Percentiles rank a stretch among this genome's conserved stretches.
Evolutionary conservation across 1,284 basidiomycete species (phyloP).

Genomic region (Ceratobasidium sp.): DNA sequence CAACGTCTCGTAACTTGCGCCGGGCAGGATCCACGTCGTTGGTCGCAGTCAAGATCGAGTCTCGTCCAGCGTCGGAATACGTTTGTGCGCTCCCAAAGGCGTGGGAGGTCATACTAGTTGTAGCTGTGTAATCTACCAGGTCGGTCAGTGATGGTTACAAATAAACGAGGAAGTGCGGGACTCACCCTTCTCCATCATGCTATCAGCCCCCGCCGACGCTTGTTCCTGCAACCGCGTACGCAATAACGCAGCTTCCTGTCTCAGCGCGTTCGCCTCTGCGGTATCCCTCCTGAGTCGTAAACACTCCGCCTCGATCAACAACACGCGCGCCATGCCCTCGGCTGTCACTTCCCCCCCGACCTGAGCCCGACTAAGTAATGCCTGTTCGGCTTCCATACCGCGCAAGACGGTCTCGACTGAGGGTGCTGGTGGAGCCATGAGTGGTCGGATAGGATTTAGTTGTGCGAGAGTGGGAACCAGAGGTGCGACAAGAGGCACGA

Average conservation of each 20-base stretch:
- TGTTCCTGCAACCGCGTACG: constrained; percentile 25
- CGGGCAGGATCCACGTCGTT: constrained; percentile 8
- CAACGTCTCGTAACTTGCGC: not conserved
- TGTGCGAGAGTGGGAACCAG: constrained; percentile 2
- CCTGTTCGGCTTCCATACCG: constrained; percentile 28
- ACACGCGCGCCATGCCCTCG: constrained; percentile 30
- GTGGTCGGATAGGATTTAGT: no score
- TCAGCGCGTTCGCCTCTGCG: constrained; percentile 15
- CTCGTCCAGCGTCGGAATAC: constrained; percentile 7
- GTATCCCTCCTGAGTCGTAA: constrained; percentile 25
- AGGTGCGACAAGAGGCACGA: constrained; percentile 26
- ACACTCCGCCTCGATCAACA: constrained; percentile 31
- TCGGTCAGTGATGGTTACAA: constrained; percentile 17
- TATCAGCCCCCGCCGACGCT: not conserved
- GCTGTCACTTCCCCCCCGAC: constrained; percentile 3
- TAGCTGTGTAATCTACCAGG: constrained; percentile 30
- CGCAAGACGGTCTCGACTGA: constrained; percentile 7
- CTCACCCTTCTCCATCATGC: constrained; percentile 29
- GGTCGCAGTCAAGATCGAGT: constrained; percentile 10
- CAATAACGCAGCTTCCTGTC: constrained; percentile 15
- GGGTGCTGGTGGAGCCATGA: not conserved
- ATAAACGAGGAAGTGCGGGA: constrained; percentile 24
- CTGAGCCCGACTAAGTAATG: constrained; percentile 6
- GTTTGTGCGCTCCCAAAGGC: constrained; percentile 6
- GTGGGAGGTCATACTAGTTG: constrained; percentile 17